These are phyloP conservation scores for Trichoderma sp. DNA, from an alignment of 2,329 filamentous ascomycete species.

Conservation along the genomic window DNA sequence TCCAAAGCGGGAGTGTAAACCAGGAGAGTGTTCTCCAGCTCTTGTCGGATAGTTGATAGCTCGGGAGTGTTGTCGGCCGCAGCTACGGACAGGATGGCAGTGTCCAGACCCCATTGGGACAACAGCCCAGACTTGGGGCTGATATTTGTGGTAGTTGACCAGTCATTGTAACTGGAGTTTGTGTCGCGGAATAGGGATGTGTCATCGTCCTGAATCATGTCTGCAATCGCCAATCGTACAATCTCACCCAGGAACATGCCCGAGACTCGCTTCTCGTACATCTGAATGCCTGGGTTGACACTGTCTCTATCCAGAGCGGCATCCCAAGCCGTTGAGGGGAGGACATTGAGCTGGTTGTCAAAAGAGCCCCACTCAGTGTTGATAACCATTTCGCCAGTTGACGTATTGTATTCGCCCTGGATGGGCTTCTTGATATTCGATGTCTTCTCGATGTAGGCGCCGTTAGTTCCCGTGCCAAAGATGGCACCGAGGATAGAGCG, in stretches of 20 bases:
- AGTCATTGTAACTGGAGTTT: conserved; percentile 72
- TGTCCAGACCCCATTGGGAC: conserved; percentile 88
- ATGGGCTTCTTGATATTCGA: conserved; percentile 79
- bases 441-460: conserved; percentile 94
- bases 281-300: conserved; percentile 91
- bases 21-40: conserved; percentile 75
- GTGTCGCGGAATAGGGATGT: conserved; percentile 76
- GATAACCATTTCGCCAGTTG: conserved; percentile 92
- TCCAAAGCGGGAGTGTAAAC: conserved; percentile 77
- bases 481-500: conserved; percentile 92
- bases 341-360: conserved; percentile 86
- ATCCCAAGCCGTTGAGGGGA: conserved; percentile 87
- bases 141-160: conserved; percentile 70
- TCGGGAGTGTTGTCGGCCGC: conserved; percentile 77
- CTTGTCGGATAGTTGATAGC: conserved; percentile 73
- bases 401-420: conserved; percentile 71
- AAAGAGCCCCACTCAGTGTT: conserved; percentile 99
- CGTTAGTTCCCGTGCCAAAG: conserved; percentile 96
- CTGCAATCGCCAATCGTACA: conserved; percentile 74
- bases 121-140: conserved; percentile 68
- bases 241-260: conserved; percentile 99
- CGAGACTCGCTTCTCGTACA: conserved; percentile 98
- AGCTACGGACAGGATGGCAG: conserved; percentile 83
- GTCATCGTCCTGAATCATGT: conserved; percentile 69
- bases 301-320: conserved; percentile 75